Evolutionary conservation across 345 rosid species (phyloP).

Genomic region (Balakata baccata): DNA sequence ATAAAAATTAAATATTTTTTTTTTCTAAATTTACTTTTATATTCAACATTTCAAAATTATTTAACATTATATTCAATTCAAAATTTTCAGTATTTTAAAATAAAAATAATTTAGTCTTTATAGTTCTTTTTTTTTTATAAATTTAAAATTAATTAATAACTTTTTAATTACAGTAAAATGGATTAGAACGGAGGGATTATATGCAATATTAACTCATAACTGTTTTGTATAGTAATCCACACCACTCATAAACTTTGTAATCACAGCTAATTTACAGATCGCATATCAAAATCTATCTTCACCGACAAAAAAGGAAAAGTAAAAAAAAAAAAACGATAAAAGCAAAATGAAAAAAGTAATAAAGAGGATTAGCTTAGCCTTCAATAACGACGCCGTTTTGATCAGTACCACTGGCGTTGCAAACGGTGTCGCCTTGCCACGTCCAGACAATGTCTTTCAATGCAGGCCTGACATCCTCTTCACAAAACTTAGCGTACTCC

Average conservation of each 20-base stretch:
- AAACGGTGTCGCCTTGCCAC: slow-evolving; percentile 73
- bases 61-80: no score
- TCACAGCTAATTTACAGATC: slow-evolving; percentile 5
- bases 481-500: slow-evolving; percentile 29
- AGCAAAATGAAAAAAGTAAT: background rate
- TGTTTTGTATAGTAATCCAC: background rate
- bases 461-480: slow-evolving; percentile 32
- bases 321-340: background rate
- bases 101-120: no score
- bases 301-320: background rate
- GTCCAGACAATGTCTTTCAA: slow-evolving; percentile 62
- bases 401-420: background rate
- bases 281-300: background rate
- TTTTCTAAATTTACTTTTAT: no score
- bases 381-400: background rate
- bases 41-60: no score
- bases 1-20: no score
- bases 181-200: no score
- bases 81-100: no score
- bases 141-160: no score
- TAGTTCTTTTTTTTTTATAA: no score
- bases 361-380: background rate
- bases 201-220: no score
- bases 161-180: no score
- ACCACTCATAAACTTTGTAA: background rate